These are phyloP conservation scores for Schrenkiella parvula DNA, from an alignment of 345 rosid species.

Conservation along the genomic window DNA sequence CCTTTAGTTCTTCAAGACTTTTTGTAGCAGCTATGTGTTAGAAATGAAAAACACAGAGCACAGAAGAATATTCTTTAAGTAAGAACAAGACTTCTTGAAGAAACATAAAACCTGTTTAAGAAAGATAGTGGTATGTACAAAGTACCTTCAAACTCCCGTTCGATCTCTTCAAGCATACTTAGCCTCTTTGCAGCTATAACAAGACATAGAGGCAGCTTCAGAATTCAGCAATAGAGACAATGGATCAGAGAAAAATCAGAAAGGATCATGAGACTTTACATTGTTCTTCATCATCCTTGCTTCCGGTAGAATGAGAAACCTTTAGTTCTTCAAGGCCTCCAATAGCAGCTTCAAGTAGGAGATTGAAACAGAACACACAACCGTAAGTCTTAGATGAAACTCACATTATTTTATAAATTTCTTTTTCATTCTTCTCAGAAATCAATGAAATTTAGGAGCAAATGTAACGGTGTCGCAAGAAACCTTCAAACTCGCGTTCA, in stretches of 20 bases:
- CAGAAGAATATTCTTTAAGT: neutral
- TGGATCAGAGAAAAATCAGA: neutral
- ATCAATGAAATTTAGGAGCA: neutral
- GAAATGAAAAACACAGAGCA: neutral
- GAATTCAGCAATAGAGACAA: too few species aligned
- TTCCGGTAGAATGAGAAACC: neutral
- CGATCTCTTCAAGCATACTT: constrained; percentile 20
- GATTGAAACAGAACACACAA: neutral
- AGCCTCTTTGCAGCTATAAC: constrained; percentile 16
- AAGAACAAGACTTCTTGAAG: neutral
- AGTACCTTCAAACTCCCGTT: constrained; percentile 20
- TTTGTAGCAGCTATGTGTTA: neutral
- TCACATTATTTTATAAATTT: too few species aligned
- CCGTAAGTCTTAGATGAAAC: too few species aligned
- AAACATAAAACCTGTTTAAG: neutral
- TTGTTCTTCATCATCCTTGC: constrained; percentile 10
- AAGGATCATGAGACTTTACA: constrained; percentile 9
- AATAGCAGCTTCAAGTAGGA: constrained; percentile 8
- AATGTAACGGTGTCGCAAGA: neutral
- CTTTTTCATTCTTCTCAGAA: neutral
- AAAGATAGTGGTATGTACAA: neutral
- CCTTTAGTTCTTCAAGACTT: constrained; percentile 1
- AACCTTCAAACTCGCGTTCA: constrained; percentile 34
- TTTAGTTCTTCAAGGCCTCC: constrained; percentile 8
- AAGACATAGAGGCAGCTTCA: neutral